phyloP scores from a whole-genome alignment of 768 basidiomycete species.

The Austroboletus eburneus region DNA sequence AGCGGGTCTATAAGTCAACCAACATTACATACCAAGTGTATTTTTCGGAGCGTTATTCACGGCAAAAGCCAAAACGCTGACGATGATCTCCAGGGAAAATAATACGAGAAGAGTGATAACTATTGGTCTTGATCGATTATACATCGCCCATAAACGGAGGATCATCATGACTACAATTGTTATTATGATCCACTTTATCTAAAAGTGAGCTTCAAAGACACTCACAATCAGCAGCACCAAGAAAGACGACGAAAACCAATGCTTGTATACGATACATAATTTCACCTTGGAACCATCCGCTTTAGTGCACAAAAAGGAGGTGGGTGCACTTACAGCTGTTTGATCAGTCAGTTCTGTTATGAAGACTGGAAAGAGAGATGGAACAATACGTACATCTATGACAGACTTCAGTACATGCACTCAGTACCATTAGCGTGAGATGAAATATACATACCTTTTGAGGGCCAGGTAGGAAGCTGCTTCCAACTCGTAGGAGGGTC shows the following conservation, averaged over 20 bases:
- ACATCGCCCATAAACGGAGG: slow-evolving; percentile 3
- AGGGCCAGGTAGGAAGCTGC: background rate
- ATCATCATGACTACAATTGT: background rate
- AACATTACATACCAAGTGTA: background rate
- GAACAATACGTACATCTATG: background rate
- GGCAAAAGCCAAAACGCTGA: background rate
- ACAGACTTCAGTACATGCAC: background rate
- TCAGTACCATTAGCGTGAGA: background rate
- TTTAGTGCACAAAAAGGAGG: background rate
- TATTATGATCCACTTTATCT: background rate
- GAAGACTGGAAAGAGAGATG: background rate
- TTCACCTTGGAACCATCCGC: background rate
- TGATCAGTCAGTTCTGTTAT: background rate
- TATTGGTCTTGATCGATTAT: background rate
- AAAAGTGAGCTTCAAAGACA: background rate
- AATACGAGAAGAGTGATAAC: background rate
- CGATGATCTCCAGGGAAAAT: background rate
- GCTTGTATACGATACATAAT: background rate
- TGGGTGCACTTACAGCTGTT: slow-evolving; percentile 1
- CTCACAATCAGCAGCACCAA: slow-evolving; percentile 6
- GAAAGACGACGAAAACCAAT: background rate
- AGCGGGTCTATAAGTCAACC: background rate
- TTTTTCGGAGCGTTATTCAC: background rate
- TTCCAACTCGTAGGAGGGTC: background rate
- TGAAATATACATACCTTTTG: background rate